Percentiles rank a stretch among this genome's conserved stretches.
Evolutionary conservation across 805 yeast species (phyloP).

Genomic region (Wickerhamiella spandovensis): DNA sequence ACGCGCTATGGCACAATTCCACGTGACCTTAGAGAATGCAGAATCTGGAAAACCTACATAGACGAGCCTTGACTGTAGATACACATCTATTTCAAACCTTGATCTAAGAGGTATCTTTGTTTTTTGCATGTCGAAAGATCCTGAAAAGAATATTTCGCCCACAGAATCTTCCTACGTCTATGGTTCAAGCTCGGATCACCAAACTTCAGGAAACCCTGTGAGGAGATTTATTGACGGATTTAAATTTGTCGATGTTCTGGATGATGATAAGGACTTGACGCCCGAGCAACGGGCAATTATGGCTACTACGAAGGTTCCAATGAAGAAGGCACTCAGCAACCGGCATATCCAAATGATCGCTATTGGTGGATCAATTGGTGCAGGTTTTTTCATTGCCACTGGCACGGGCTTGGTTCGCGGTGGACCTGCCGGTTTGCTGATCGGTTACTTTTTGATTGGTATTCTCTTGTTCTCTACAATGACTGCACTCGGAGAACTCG

Average conservation of each 20-base stretch:
- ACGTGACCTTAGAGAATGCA: not conserved
- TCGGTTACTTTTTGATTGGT: conserved; percentile 48
- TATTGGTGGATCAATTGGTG: conserved; percentile 63
- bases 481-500: conserved; percentile 55
- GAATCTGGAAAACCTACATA: not conserved
- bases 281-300: conserved; percentile 27
- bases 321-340: conserved; percentile 33
- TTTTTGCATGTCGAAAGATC: not conserved
- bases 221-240: conserved; percentile 5
- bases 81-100: no score
- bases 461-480: conserved; percentile 51
- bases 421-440: conserved; percentile 50
- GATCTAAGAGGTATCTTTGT: not conserved
- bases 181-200: not conserved
- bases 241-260: conserved; percentile 21
- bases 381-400: conserved; percentile 60
- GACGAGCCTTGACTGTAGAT: not conserved
- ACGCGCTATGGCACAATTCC: not conserved
- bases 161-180: not conserved
- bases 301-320: conserved; percentile 32
- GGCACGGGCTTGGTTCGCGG: conserved; percentile 40
- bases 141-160: not conserved
- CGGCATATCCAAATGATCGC: conserved; percentile 66
- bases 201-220: not conserved
- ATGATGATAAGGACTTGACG: conserved; percentile 23